Evolutionary conservation across 108 stramenopile genomes (phyloP).

Genomic region (Mayamaea pseudoterrestris): DNA sequence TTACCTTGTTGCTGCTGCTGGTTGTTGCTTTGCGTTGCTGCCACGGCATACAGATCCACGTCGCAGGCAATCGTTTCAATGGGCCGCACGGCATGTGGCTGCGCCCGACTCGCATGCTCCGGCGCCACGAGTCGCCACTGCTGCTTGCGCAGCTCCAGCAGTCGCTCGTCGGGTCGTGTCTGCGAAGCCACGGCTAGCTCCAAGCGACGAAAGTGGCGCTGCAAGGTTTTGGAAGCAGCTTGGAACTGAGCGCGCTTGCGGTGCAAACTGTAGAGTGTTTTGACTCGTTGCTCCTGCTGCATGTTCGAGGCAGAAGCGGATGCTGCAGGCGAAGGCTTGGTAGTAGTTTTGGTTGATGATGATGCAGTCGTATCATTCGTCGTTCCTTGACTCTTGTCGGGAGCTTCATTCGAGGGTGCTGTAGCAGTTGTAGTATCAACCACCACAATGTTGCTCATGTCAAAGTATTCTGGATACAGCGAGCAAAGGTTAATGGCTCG

Average conservation of each 20-base stretch:
- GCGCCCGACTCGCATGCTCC: constrained; percentile 63
- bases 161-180: constrained; percentile 37
- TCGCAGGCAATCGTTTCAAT: constrained; percentile 64
- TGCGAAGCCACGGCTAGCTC: constrained; percentile 36
- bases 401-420: constrained; percentile 9
- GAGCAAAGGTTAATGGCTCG: constrained; percentile 67
- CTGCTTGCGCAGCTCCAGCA: constrained; percentile 37
- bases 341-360: neutral
- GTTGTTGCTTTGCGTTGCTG: constrained; percentile 21
- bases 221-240: constrained; percentile 26
- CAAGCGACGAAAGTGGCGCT: constrained; percentile 40
- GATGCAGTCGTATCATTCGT: constrained; percentile 7
- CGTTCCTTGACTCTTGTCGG: neutral
- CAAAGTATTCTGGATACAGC: constrained; percentile 70
- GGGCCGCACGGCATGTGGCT: constrained; percentile 48
- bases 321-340: constrained; percentile 4
- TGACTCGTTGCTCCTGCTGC: constrained; percentile 32
- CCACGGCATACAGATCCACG: constrained; percentile 74
- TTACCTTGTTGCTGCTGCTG: constrained; percentile 7
- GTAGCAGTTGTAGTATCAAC: constrained; percentile 25
- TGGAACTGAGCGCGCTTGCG: constrained; percentile 49
- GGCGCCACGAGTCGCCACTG: constrained; percentile 75
- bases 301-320: constrained; percentile 10
- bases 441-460: constrained; percentile 49
- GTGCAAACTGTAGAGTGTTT: constrained; percentile 39